Evolutionary conservation across 257 asterid genomes (phyloP).

Genomic region (Nicotiana undulata): DNA sequence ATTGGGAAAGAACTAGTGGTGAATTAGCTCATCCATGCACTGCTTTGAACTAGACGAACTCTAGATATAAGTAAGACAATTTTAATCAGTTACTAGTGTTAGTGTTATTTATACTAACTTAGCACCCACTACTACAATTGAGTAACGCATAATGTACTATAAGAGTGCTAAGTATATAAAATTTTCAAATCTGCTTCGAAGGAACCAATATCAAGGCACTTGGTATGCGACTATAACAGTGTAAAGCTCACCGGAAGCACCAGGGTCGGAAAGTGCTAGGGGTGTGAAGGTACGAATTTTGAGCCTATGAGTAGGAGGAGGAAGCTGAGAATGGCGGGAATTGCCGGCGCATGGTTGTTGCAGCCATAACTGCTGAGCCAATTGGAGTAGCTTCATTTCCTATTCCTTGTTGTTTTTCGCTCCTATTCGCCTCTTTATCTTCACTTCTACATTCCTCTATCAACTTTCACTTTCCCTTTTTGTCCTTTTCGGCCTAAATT

Average conservation of each 20-base stretch:
- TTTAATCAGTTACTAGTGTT: too few relatives aligned
- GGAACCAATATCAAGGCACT: neutral
- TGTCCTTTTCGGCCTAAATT: neutral
- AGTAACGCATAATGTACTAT: neutral
- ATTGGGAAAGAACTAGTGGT: neutral
- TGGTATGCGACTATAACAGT: neutral
- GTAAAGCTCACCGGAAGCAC: neutral
- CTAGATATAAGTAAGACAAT: neutral
- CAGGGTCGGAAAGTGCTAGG: neutral
- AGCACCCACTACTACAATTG: neutral
- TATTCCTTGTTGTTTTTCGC: neutral
- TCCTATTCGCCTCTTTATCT: neutral
- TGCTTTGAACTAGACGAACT: neutral
- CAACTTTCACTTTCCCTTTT: neutral
- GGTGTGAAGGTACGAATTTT: neutral
- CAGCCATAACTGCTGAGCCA: neutral
- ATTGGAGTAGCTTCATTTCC: neutral
- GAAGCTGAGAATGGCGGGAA: neutral
- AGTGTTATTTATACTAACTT: too few relatives aligned
- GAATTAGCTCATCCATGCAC: neutral
- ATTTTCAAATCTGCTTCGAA: neutral
- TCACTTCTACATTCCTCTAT: neutral
- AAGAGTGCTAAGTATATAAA: too few relatives aligned
- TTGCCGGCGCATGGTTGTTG: neutral
- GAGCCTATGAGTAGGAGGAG: neutral